Conservation (phyloP, 805 yeast species). For the Yarrowia alimentaria region DNA sequence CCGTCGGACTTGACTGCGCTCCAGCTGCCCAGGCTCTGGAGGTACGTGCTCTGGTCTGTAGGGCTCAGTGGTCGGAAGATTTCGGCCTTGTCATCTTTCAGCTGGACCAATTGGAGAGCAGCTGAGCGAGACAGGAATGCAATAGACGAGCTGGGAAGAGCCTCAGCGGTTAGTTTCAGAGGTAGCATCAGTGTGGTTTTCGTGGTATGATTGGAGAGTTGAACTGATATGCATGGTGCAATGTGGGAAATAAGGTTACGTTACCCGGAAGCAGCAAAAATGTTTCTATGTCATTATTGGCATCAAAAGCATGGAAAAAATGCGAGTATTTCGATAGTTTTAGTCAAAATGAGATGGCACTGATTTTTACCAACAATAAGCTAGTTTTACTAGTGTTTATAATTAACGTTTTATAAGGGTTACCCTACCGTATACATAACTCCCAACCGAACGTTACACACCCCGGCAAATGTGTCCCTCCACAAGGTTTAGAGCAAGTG, state of each 20-base stretch:
- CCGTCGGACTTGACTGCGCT: slow-evolving; percentile 12
- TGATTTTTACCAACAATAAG: no score
- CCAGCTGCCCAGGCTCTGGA: slow-evolving; percentile 1
- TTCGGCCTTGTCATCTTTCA: slow-evolving; percentile 19
- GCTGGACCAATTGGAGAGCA: slow-evolving; percentile 12
- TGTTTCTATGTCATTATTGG: no score
- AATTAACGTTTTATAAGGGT: no score
- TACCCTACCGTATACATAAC: no score
- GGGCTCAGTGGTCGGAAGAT: not conserved
- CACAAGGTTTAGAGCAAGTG: no score
- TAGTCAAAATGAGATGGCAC: no score
- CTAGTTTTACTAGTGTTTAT: no score
- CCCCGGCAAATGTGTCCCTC: no score
- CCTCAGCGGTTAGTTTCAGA: not conserved
- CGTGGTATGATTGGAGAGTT: not conserved
- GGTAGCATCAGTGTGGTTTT: no score
- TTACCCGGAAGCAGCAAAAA: no score
- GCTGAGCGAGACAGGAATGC: slow-evolving; percentile 10
- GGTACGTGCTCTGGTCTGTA: not conserved
- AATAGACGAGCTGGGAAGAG: not conserved
- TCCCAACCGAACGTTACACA: no score
- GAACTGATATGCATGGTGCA: not conserved
- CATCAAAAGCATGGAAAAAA: no score
- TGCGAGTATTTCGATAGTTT: not conserved
- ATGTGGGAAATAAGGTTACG: not conserved